Evolutionary conservation across 2,329 filamentous ascomycete genomes (phyloP), one percentile per base, ranked within the genome.

Genomic region (Nemania bipapillata): DNA sequence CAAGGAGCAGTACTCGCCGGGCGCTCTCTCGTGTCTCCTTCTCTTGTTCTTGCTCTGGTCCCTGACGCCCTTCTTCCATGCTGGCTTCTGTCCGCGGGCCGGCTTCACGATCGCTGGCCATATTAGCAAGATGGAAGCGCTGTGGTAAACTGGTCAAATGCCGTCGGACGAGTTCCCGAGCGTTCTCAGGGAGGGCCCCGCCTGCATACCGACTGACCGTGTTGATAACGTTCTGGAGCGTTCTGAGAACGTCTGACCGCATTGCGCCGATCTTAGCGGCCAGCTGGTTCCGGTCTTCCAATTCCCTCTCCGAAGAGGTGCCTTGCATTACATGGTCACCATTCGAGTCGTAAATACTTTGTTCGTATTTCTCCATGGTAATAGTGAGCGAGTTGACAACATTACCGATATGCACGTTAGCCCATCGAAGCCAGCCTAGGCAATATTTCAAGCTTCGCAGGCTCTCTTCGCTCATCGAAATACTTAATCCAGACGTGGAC

Each of bases 381-480:
- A 87, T 85, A 75, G 92, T 93, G 3, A 98, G 81, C 2, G 91
- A 90, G 17, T 86, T 83, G 70, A 97, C 92, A 0, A 93, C 87
- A 55, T 89, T 89, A 54, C 90, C 89, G 65, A 98, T 89, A 77
- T 93, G 92, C 6, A 89, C 89, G 69, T 97, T 97, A 1, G 93
- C 93, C 86, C 90, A 91, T 28, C 90, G 87, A 54, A 98, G 83
- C 86, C 94, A 92, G 26, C 87, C 86, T 1, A 98, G 83, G 71
- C 94, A 97, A 75, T 93, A 95, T 74, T 92, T 93, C 49, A 99
- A 83, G 69, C 91, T 96, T 59, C 90, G 88, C 8, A 97, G 83
- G 24, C 93, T 97, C 76, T 96, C 91, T 20, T 96, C 91, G 75
- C 92, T 96, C 86, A 99, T 93, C 0, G 96, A 94, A 17, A 97